Evolutionary conservation across 2,329 filamentous ascomycete species (phyloP).

Genomic region (Hypomyces rosellus): DNA sequence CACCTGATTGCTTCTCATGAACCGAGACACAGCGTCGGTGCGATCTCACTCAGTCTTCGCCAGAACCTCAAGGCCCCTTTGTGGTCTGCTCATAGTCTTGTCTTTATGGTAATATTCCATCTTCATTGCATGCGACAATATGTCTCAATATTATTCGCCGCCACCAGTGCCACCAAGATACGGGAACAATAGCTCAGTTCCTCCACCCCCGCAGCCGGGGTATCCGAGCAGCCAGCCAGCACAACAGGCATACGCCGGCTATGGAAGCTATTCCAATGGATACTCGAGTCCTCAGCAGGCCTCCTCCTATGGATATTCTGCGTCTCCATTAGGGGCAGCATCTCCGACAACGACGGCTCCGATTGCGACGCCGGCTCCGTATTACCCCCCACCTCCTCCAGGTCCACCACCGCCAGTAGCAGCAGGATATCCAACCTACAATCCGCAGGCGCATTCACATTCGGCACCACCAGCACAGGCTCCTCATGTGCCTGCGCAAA

Average conservation of each 20-base stretch:
- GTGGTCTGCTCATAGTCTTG: too few relatives aligned
- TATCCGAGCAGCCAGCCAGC: background rate
- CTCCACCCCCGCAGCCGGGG: background rate
- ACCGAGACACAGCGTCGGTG: too few relatives aligned
- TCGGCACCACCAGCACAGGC: too few relatives aligned
- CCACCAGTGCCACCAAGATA: slow-evolving; percentile 6
- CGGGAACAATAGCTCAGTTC: background rate
- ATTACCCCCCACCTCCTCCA: slow-evolving; percentile 7
- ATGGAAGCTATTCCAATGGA: slow-evolving; percentile 1
- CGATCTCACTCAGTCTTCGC: too few relatives aligned
- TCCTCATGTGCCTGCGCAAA: too few relatives aligned
- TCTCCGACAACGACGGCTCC: background rate
- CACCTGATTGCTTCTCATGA: too few relatives aligned
- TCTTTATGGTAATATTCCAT: too few relatives aligned
- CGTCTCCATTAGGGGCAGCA: background rate
- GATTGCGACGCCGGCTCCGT: background rate
- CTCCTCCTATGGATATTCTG: background rate
- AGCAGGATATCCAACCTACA: background rate
- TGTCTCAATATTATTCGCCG: slow-evolving; percentile 6
- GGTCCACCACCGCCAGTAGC: background rate
- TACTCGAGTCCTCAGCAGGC: background rate
- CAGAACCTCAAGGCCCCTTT: too few relatives aligned
- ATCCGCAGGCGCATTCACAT: too few relatives aligned
- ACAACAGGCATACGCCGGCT: background rate
- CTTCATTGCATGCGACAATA: background rate